Conservation (phyloP, 139 green algal species). For the Tetraselmis chui region DNA sequence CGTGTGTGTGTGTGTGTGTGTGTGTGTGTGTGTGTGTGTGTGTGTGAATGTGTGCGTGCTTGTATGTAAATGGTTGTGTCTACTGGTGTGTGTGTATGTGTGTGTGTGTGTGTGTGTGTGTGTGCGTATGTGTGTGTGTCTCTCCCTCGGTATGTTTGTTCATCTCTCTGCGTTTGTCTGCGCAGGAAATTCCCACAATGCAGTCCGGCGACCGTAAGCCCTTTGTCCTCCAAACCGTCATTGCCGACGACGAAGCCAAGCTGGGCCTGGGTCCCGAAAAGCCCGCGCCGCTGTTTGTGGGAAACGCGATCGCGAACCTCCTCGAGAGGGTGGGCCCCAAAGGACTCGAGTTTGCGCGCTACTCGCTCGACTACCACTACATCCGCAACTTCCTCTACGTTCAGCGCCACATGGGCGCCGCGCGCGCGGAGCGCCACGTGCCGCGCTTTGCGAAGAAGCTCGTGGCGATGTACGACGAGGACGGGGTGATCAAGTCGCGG, state of each 20-base stretch:
- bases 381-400: conserved; percentile 90
- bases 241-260: conserved; percentile 88
- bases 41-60: no score
- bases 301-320: conserved; percentile 38
- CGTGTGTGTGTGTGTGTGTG: no score
- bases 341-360: conserved; percentile 92
- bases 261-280: conserved; percentile 63
- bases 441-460: conserved; percentile 66
- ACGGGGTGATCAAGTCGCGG: conserved; percentile 21
- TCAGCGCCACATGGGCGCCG: conserved; percentile 42
- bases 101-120: no score
- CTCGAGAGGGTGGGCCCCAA: conserved; percentile 25
- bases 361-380: conserved; percentile 95
- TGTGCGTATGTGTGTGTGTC: not conserved
- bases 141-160: not conserved
- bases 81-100: no score
- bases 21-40: no score
- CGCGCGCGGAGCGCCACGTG: conserved; percentile 49
- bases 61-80: no score
- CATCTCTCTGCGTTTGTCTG: not conserved
- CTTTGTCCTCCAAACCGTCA: conserved; percentile 88
- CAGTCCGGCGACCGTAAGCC: conserved; percentile 44
- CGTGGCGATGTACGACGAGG: conserved; percentile 65
- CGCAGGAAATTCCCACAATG: conserved; percentile 31
- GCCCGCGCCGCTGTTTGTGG: conserved; percentile 57